These are phyloP conservation scores for Cryptosporidium muris DNA, from an alignment of 169 alveolate species.

Conservation along the genomic window DNA sequence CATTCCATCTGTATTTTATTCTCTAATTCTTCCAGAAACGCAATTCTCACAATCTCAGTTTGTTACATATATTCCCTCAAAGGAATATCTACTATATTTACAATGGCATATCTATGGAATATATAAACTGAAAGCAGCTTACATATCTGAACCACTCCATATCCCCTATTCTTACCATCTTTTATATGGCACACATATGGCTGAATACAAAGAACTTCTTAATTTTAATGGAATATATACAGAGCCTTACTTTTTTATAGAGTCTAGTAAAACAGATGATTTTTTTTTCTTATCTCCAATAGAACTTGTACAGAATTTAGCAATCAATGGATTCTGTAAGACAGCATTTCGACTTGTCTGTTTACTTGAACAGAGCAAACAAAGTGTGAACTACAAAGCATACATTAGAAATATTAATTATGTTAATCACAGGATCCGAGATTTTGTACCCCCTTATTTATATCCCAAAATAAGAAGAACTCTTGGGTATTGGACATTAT, in stretches of 20 bases:
- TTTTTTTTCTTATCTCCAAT: not conserved
- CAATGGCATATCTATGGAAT: slow-evolving; percentile 38
- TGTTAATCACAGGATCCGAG: not conserved
- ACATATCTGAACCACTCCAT: not conserved
- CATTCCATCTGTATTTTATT: slow-evolving; percentile 10
- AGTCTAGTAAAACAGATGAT: not conserved
- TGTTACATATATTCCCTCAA: slow-evolving; percentile 53
- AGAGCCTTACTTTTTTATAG: not conserved
- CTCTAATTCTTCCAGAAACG: slow-evolving; percentile 17
- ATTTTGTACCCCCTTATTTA: not conserved
- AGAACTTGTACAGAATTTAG: slow-evolving; percentile 12
- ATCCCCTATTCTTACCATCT: not conserved
- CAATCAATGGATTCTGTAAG: slow-evolving; percentile 20
- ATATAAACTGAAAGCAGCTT: not conserved
- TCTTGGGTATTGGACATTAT: slow-evolving; percentile 44
- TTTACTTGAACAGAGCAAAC: not conserved
- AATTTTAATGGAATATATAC: not conserved
- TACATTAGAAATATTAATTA: not conserved
- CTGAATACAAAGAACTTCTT: not conserved
- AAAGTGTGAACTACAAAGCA: not conserved
- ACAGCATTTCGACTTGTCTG: slow-evolving; percentile 41
- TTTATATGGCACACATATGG: not conserved
- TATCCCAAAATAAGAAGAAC: slow-evolving; percentile 22
- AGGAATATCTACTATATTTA: slow-evolving; percentile 21
- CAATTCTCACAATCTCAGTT: not conserved